Base-by-base conservation (phyloP, 441 rosid species). In the Adansonia rubrostipa region DNA sequence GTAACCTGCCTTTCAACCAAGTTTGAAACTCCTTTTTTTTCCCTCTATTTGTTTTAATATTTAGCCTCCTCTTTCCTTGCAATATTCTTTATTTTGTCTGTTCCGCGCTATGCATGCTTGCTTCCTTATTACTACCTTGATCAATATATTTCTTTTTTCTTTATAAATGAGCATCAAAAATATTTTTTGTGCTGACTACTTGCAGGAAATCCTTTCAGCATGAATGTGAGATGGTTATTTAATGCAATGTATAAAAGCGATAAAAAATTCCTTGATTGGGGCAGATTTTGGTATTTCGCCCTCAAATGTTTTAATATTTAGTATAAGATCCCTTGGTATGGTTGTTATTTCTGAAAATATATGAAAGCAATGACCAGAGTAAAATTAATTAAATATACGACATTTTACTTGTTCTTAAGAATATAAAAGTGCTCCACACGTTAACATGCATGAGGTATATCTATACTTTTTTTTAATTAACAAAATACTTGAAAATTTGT, bases 1-100 rank as follows among this genome's bases (percentile, higher is more conserved):
- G 99, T 94, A 82, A 81, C 28, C 48, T 17, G 33, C 50, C 63
- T 58, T 77, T 69, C 66, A 24, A 62, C 70, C 65, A 47, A 81
- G n/a, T 15, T 64, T 9, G 71, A 50, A 6, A 78, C 33, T 42
- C 68, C 6, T 40, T 40, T 40, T 20, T 76, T 28, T 28, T 28
- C 36, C 36, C 36, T 28, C 36, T 28, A 28, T 28, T 28, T 28
- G 36, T 45, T 15, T 45, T 48, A 13, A 3, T n/a, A 68, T 40
- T 44, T 45, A 3, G 61, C 8, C 1, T 48, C 48, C 24, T 5
- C 15, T 68, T 42, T 44, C 11, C 22, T 64, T 64, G 69, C 20
- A 45, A 19, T 22, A 9, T 45, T 9, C 22, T 69, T 19, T 28
- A 9, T 47, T 69, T 9, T 69, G 14, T 68, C 9, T 64, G 47